A percentile compares a stretch with the other conserved stretches of the same genome.
Conservation (phyloP, 164 flowering plant species). For the Cinnamomum micranthum region DNA sequence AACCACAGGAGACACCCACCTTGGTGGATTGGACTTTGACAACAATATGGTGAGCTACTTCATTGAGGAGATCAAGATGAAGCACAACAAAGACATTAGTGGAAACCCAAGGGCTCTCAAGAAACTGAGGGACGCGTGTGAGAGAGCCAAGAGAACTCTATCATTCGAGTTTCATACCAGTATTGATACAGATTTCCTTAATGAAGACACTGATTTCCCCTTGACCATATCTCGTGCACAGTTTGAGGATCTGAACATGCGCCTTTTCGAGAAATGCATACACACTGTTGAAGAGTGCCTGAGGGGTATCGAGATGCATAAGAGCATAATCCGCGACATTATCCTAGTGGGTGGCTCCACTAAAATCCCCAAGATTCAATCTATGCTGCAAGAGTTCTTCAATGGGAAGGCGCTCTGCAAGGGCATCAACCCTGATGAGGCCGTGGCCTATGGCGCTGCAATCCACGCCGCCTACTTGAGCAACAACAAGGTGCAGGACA, state of each 20-base stretch:
- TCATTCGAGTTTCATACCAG: constrained; percentile 44
- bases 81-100: constrained; percentile 48
- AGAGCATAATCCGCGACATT: constrained; percentile 42
- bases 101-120: constrained; percentile 45
- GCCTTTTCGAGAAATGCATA: constrained; percentile 48
- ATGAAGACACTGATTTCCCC: constrained; percentile 49
- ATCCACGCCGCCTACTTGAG: constrained; percentile 56
- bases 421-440: constrained; percentile 63
- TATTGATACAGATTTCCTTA: constrained; percentile 49
- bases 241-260: constrained; percentile 57
- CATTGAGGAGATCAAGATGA: constrained; percentile 41
- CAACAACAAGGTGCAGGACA: constrained; percentile 47
- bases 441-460: constrained; percentile 65
- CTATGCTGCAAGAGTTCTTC: constrained; percentile 52
- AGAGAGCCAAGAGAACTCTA: constrained; percentile 53
- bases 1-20: constrained; percentile 27
- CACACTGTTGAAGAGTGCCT: constrained; percentile 51
- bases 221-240: constrained; percentile 47
- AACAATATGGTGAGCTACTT: constrained; percentile 52
- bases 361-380: constrained; percentile 53
- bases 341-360: constrained; percentile 66
- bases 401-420: constrained; percentile 60
- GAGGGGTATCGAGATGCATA: constrained; percentile 49
- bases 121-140: constrained; percentile 45
- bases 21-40: constrained; percentile 59